A percentile compares a stretch with the other conserved stretches of the same genome.
Evolutionary conservation across 306 rosid species (phyloP).

Genomic region (Lablab purpureus): DNA sequence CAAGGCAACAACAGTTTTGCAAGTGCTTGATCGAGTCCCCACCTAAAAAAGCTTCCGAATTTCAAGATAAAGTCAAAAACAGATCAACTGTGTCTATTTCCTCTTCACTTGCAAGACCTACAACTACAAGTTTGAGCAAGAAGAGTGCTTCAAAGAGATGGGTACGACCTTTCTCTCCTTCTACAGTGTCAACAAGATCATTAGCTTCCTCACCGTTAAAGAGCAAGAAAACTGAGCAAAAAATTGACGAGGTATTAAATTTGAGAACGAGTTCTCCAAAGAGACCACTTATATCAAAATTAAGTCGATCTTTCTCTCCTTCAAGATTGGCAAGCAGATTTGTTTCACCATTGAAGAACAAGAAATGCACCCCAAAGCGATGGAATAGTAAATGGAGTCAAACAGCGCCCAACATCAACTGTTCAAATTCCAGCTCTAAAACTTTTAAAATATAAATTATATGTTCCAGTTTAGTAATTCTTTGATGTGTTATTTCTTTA

Average conservation of each 20-base stretch:
- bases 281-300: constrained; percentile 66
- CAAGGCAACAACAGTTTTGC: constrained; percentile 64
- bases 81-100: constrained; percentile 62
- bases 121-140: constrained; percentile 42
- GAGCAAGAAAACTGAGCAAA: constrained; percentile 55
- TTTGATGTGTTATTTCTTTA: neutral
- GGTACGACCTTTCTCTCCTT: constrained; percentile 72
- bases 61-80: constrained; percentile 66
- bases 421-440: constrained; percentile 58
- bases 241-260: constrained; percentile 49
- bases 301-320: constrained; percentile 85
- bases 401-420: constrained; percentile 65
- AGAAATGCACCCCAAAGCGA: constrained; percentile 60
- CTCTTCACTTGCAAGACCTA: constrained; percentile 61
- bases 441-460: constrained; percentile 40
- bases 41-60: constrained; percentile 61
- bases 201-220: constrained; percentile 66
- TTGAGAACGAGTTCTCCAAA: constrained; percentile 64
- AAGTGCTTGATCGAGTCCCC: constrained; percentile 87
- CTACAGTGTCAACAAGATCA: constrained; percentile 57
- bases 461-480: neutral
- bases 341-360: constrained; percentile 80
- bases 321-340: constrained; percentile 80
- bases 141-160: constrained; percentile 32
- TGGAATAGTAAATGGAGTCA: constrained; percentile 60